Percentiles rank a stretch among this genome's conserved stretches.
Evolutionary conservation across 2,329 filamentous ascomycete genomes (phyloP).

Genomic region (Hypoxylon sp.): DNA sequence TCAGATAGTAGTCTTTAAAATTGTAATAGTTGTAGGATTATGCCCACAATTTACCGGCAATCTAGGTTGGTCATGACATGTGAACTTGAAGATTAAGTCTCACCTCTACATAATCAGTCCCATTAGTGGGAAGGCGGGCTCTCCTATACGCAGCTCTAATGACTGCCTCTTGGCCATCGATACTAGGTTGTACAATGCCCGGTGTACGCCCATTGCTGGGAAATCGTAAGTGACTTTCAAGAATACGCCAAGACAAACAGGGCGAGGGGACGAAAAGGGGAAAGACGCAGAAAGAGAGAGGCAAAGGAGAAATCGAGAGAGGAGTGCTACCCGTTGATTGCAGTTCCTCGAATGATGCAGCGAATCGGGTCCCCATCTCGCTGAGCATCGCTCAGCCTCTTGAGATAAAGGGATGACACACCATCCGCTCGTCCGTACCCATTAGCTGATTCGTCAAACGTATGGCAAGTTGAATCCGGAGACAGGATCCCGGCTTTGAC

Average conservation of each 20-base stretch:
- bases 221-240: not conserved
- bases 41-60: not conserved
- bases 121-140: not conserved
- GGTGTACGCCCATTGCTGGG: not conserved
- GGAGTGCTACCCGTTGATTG: not conserved
- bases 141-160: not conserved
- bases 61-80: not conserved
- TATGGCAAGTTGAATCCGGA: slow-evolving; percentile 54
- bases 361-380: not conserved
- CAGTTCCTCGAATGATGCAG: not conserved
- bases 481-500: slow-evolving; percentile 52
- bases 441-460: slow-evolving; percentile 58
- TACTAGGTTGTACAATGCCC: not conserved
- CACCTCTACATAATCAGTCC: not conserved
- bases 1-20: not conserved
- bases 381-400: not conserved
- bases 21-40: not conserved
- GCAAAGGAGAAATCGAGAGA: not conserved
- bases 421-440: slow-evolving; percentile 6
- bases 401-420: not conserved
- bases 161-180: not conserved
- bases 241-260: not conserved
- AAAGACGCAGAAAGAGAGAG: not conserved
- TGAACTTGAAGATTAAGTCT: not conserved
- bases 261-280: not conserved